Percentiles rank a stretch among this genome's conserved stretches.
Conservation (phyloP, 164 flowering plant genomes). For the Warburgia ugandensis region DNA sequence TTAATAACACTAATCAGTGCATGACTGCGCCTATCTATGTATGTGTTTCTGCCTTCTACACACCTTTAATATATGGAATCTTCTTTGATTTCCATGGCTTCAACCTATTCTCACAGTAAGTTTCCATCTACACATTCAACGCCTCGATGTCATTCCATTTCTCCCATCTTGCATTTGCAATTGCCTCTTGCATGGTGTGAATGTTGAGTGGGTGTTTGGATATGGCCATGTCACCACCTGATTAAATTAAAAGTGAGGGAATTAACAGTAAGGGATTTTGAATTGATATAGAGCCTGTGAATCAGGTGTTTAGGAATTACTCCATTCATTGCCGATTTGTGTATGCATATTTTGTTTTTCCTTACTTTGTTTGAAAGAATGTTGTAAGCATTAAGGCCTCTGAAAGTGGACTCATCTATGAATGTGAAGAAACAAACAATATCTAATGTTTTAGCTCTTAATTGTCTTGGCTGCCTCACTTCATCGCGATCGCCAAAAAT, state of each 20-base stretch:
- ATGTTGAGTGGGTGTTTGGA: constrained; percentile 72
- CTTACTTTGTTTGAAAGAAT: constrained; percentile 28
- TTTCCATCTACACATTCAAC: constrained; percentile 75
- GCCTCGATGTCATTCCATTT: constrained; percentile 70
- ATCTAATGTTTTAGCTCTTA: constrained; percentile 58
- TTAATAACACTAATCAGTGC: no score
- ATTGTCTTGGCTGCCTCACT: constrained; percentile 78
- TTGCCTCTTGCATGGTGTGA: constrained; percentile 91
- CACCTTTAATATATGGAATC: constrained; percentile 77
- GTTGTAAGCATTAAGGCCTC: constrained; percentile 40
- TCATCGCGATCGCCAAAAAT: constrained; percentile 86
- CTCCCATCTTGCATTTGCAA: constrained; percentile 97
- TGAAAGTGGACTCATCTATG: constrained; percentile 59
- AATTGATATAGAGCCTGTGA: no score
- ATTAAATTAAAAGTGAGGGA: constrained; percentile 49
- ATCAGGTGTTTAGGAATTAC: constrained; percentile 67
- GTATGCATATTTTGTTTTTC: constrained; percentile 39
- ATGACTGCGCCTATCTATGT: background rate
- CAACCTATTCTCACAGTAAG: constrained; percentile 79
- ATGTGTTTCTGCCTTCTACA: background rate
- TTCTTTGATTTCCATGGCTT: constrained; percentile 68
- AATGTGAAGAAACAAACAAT: constrained; percentile 85
- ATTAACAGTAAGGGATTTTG: constrained; percentile 76
- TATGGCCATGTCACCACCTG: constrained; percentile 76
- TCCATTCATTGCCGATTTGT: constrained; percentile 82